phyloP scores from a whole-genome alignment of 495 filamentous ascomycete genomes.

The Aspergillus baeticus region DNA sequence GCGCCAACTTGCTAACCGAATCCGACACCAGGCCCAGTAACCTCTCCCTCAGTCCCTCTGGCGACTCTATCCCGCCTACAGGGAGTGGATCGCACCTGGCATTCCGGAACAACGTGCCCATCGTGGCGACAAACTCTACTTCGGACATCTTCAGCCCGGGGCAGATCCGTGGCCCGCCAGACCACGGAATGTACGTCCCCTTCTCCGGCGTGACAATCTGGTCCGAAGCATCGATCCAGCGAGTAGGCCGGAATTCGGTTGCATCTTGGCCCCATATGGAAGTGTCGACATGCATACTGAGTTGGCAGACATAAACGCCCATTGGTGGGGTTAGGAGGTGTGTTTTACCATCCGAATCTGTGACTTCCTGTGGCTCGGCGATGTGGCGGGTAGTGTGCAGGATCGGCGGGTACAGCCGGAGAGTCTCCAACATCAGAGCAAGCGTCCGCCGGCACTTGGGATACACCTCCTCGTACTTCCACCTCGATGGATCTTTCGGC shows the following conservation, averaged over 20 bases:
- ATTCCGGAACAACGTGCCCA: slow-evolving; percentile 40
- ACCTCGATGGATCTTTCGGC: slow-evolving; percentile 2
- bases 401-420: slow-evolving; percentile 51
- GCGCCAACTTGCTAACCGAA: too few relatives aligned
- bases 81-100: slow-evolving; percentile 16
- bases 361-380: slow-evolving; percentile 23
- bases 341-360: slow-evolving; percentile 11
- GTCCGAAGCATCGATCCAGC: slow-evolving; percentile 36
- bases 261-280: slow-evolving; percentile 48
- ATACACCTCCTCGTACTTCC: slow-evolving; percentile 31
- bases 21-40: too few relatives aligned
- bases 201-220: slow-evolving; percentile 28
- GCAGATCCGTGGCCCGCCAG: slow-evolving; percentile 44
- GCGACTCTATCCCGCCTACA: not conserved
- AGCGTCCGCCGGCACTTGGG: slow-evolving; percentile 41
- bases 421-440: slow-evolving; percentile 49
- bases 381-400: slow-evolving; percentile 41
- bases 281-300: slow-evolving; percentile 38
- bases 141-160: slow-evolving; percentile 52
- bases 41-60: too few relatives aligned
- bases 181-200: slow-evolving; percentile 48
- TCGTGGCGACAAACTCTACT: slow-evolving; percentile 52
- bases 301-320: slow-evolving; percentile 26
- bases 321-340: slow-evolving; percentile 30
- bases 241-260: slow-evolving; percentile 44